phyloP scores from a whole-genome alignment of 2,329 filamentous ascomycete genomes.

The Coleophoma eucalyptorum region DNA sequence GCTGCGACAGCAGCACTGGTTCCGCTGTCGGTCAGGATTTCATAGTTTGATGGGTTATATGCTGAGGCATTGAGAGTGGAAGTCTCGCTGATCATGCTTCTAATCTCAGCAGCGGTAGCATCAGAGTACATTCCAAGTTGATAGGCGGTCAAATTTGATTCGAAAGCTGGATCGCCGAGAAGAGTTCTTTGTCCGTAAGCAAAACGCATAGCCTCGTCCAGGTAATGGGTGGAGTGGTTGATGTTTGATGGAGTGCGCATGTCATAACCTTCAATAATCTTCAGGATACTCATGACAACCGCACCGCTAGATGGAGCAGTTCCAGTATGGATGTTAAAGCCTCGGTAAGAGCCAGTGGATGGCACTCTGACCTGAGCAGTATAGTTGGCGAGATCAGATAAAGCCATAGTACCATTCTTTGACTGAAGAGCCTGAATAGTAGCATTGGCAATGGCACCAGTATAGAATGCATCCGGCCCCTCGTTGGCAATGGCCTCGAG shows the following conservation, averaged over 20 bases:
- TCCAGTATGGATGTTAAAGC: slow-evolving; percentile 64
- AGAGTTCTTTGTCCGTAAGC: slow-evolving; percentile 60
- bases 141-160: slow-evolving; percentile 54
- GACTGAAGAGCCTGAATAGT: slow-evolving; percentile 67
- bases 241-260: slow-evolving; percentile 52
- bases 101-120: slow-evolving; percentile 46
- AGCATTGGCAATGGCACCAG: slow-evolving; percentile 66
- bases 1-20: slow-evolving; percentile 50
- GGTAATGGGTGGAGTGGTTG: slow-evolving; percentile 61
- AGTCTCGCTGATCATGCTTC: slow-evolving; percentile 53
- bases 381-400: slow-evolving; percentile 75
- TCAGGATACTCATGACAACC: slow-evolving; percentile 72
- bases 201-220: slow-evolving; percentile 66
- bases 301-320: slow-evolving; percentile 76
- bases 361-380: slow-evolving; percentile 60
- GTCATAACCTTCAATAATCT: slow-evolving; percentile 69
- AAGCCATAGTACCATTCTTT: slow-evolving; percentile 78
- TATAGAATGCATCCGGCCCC: slow-evolving; percentile 73
- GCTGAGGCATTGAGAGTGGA: slow-evolving; percentile 53
- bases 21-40: slow-evolving; percentile 46
- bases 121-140: slow-evolving; percentile 47
- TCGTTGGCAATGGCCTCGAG: slow-evolving; percentile 71
- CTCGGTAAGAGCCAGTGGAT: slow-evolving; percentile 62
- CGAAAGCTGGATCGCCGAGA: slow-evolving; percentile 62
- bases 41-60: slow-evolving; percentile 59